Percentiles rank a stretch among this genome's conserved stretches.
These are phyloP conservation scores for Stereum hirsutum DNA, from an alignment of 1,284 basidiomycete species.

Conservation along the genomic window DNA sequence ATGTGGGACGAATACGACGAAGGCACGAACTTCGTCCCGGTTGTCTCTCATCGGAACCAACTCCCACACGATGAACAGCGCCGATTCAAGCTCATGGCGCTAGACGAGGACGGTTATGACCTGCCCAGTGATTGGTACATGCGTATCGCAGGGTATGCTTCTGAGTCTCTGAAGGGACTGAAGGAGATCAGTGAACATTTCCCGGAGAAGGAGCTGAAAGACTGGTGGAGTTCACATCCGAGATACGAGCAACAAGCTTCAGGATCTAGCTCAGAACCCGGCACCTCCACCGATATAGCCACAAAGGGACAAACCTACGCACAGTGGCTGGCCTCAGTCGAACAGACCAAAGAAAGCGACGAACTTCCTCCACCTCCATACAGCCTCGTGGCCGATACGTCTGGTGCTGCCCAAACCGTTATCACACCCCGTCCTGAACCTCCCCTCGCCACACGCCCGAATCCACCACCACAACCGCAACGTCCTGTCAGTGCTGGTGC, in stretches of 20 bases:
- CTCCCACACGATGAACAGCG: constrained; percentile 48
- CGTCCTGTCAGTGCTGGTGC: neutral
- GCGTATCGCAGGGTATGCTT: constrained; percentile 66
- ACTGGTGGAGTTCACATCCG: constrained; percentile 63
- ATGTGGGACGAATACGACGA: constrained; percentile 88
- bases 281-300: constrained; percentile 9
- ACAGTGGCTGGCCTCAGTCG: constrained; percentile 28
- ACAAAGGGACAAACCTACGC: constrained; percentile 25
- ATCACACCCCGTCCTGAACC: neutral
- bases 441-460: constrained; percentile 4
- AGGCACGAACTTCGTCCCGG: constrained; percentile 68
- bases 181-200: constrained; percentile 52
- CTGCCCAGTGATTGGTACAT: constrained; percentile 75
- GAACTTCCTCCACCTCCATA: constrained; percentile 66
- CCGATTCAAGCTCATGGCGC: constrained; percentile 53
- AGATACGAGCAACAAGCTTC: constrained; percentile 35
- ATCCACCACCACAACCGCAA: neutral
- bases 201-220: constrained; percentile 61
- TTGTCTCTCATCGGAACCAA: constrained; percentile 43
- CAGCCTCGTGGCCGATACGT: constrained; percentile 35
- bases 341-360: constrained; percentile 29
- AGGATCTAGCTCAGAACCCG: constrained; percentile 15
- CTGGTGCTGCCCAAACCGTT: constrained; percentile 16
- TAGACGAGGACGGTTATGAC: constrained; percentile 66
- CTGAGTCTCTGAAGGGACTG: constrained; percentile 55